Percentiles rank a stretch among this genome's conserved stretches.
Conservation (phyloP, 2,329 filamentous ascomycete genomes). For the Penicillium digitatum region DNA sequence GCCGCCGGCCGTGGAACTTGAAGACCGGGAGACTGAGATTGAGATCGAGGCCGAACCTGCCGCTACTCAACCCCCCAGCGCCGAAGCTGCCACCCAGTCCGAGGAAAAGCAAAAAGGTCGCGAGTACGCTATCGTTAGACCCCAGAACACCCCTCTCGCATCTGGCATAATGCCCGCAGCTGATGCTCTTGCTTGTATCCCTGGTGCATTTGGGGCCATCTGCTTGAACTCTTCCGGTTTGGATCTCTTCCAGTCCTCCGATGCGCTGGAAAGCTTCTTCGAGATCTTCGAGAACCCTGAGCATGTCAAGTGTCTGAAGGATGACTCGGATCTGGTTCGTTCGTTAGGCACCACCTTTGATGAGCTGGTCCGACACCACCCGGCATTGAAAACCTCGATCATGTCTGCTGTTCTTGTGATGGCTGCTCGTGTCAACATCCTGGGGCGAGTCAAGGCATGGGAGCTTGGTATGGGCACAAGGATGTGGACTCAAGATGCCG, state of each 20-base stretch:
- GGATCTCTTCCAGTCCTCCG: constrained; percentile 77
- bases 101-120: constrained; percentile 23
- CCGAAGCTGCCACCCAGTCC: constrained; percentile 22
- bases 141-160: constrained; percentile 46
- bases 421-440: constrained; percentile 72
- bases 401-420: constrained; percentile 83
- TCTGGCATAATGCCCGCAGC: constrained; percentile 77
- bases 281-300: constrained; percentile 93
- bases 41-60: constrained; percentile 33
- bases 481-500: constrained; percentile 60
- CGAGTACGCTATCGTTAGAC: constrained; percentile 32
- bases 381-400: constrained; percentile 72
- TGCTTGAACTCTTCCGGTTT: constrained; percentile 85
- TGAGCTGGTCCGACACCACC: constrained; percentile 90
- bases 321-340: constrained; percentile 66
- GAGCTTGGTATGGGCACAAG: constrained; percentile 72
- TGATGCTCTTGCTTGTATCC: constrained; percentile 83
- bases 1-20: constrained; percentile 24
- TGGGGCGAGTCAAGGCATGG: constrained; percentile 68
- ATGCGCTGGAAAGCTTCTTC: constrained; percentile 80
- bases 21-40: constrained; percentile 25
- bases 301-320: constrained; percentile 79
- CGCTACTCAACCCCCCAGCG: constrained; percentile 40
- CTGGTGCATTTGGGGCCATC: constrained; percentile 85
- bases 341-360: constrained; percentile 83